These are phyloP conservation scores for Wickerhamomyces rabaulensis DNA, from an alignment of 805 yeast species.

Conservation along the genomic window DNA sequence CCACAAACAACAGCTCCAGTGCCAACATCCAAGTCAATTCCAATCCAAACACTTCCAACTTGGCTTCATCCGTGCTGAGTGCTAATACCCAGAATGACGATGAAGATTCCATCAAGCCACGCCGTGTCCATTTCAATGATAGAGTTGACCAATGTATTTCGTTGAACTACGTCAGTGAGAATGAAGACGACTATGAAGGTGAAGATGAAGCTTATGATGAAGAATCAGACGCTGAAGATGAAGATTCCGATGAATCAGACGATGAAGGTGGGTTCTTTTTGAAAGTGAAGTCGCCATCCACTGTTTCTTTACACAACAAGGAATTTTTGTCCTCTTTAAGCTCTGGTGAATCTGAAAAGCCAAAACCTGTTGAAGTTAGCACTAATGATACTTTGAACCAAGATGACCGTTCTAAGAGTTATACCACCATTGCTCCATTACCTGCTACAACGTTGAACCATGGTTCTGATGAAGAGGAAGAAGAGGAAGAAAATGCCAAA, in stretches of 20 bases:
- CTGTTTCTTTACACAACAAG: constrained; percentile 24
- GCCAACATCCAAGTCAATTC: neutral
- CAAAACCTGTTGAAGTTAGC: neutral
- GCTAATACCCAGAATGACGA: neutral
- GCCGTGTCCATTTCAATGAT: constrained; percentile 90
- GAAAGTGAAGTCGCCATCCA: constrained; percentile 42
- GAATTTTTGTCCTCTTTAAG: constrained; percentile 8
- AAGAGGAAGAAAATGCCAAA: constrained; percentile 28
- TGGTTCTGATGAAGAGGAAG: constrained; percentile 55
- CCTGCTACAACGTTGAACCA: constrained; percentile 86
- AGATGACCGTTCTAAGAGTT: neutral
- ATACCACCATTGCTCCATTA: constrained; percentile 62
- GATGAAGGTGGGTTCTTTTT: constrained; percentile 69
- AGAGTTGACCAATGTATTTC: constrained; percentile 94
- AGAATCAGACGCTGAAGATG: constrained; percentile 23
- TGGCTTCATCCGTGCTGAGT: neutral
- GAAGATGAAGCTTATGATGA: constrained; percentile 13
- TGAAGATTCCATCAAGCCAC: constrained; percentile 13
- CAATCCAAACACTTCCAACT: neutral
- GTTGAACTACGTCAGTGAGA: constrained; percentile 27
- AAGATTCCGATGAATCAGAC: constrained; percentile 38
- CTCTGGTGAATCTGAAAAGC: neutral
- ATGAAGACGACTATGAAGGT: constrained; percentile 23
- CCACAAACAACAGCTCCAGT: neutral
- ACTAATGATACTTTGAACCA: neutral